phyloP scores from a whole-genome alignment of 2,329 filamentous ascomycete genomes.

The Graphilbum fragrans region DNA sequence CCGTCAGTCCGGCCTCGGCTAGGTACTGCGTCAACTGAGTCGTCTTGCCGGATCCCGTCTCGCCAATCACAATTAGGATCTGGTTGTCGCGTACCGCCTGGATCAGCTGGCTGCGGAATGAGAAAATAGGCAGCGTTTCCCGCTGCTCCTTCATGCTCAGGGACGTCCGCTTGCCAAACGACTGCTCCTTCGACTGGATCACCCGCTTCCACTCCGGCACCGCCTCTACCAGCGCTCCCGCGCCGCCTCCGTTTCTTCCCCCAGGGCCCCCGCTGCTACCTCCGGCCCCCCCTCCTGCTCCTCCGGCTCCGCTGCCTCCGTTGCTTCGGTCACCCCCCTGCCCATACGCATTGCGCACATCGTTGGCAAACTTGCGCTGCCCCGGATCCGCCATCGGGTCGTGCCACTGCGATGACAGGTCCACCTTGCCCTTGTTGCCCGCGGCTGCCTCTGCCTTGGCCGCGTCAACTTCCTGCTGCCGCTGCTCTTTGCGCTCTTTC shows the following conservation, averaged over 20 bases:
- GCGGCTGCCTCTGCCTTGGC: constrained; percentile 66
- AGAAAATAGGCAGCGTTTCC: constrained; percentile 78
- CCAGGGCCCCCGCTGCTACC: neutral
- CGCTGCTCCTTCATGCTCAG: constrained; percentile 94
- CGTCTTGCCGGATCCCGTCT: constrained; percentile 95
- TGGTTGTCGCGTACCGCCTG: constrained; percentile 82
- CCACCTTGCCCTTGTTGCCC: constrained; percentile 70
- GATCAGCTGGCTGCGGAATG: constrained; percentile 77
- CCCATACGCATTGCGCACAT: constrained; percentile 57
- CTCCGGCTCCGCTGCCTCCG: constrained; percentile 14
- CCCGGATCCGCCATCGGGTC: constrained; percentile 88
- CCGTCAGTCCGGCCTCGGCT: constrained; percentile 81
- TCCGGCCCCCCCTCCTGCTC: neutral
- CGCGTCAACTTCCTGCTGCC: constrained; percentile 76
- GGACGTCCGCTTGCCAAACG: constrained; percentile 73
- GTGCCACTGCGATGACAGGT: constrained; percentile 85
- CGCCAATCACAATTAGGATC: constrained; percentile 88
- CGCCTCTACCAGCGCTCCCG: constrained; percentile 30
- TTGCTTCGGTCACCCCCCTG: constrained; percentile 21
- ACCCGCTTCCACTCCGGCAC: constrained; percentile 90
- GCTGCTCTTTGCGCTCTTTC: constrained; percentile 79
- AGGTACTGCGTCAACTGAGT: constrained; percentile 94
- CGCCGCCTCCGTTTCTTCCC: neutral
- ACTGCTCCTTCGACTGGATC: constrained; percentile 65
- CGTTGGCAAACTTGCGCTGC: constrained; percentile 77